Evolutionary conservation across 108 stramenopile species (phyloP).

Genomic region (Epithemia pelagica): DNA sequence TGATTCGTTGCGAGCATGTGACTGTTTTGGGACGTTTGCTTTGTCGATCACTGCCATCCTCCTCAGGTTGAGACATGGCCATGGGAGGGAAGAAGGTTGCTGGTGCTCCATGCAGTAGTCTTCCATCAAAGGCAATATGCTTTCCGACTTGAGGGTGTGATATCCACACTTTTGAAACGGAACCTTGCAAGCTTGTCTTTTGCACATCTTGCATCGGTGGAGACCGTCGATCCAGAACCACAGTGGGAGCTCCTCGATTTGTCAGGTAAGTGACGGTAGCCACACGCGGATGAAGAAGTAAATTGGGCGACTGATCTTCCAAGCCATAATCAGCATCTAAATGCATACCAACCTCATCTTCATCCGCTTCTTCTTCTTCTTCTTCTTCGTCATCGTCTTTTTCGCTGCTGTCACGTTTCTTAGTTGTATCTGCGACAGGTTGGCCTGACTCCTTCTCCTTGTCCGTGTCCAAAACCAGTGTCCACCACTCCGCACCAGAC

Average conservation of each 20-base stretch:
- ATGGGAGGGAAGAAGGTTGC: conserved; percentile 56
- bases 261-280: conserved; percentile 86
- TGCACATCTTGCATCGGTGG: conserved; percentile 51
- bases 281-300: conserved; percentile 70
- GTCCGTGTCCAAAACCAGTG: conserved; percentile 64
- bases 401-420: conserved; percentile 1
- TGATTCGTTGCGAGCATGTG: conserved; percentile 42
- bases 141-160: conserved; percentile 75
- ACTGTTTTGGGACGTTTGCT: neutral
- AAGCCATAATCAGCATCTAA: conserved; percentile 89
- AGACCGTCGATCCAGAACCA: conserved; percentile 53
- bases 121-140: conserved; percentile 86
- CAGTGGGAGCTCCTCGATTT: conserved; percentile 77
- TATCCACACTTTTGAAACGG: conserved; percentile 60
- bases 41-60: neutral
- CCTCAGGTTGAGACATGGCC: conserved; percentile 13
- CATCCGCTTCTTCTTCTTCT: conserved; percentile 11
- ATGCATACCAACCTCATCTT: conserved; percentile 77
- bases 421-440: conserved; percentile 3
- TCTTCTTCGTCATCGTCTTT: conserved; percentile 5
- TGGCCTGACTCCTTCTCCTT: conserved; percentile 8
- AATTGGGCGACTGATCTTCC: conserved; percentile 64
- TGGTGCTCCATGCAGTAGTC: conserved; percentile 87
- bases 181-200: conserved; percentile 50
- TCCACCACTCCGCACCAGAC: conserved; percentile 93